Conservation (phyloP, 176 grass and related monocot species). For the Bolboschoenus planiculmis region DNA sequence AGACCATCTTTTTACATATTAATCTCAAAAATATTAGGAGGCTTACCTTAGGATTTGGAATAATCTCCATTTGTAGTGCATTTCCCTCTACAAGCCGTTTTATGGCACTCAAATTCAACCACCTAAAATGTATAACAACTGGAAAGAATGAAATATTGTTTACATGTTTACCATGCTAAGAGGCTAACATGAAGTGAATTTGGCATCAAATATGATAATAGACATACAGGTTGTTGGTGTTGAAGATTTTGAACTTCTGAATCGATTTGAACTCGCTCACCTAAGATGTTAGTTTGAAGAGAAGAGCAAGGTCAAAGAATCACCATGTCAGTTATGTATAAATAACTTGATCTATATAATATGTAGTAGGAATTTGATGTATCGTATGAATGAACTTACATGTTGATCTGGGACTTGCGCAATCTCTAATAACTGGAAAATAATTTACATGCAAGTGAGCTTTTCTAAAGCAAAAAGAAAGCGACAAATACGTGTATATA, state of each 20-base stretch:
- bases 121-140: constrained; percentile 30
- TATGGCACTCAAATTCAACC: constrained; percentile 93
- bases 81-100: constrained; percentile 80
- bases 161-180: background rate
- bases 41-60: constrained; percentile 84
- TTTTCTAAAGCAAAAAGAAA: background rate
- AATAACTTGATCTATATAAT: background rate
- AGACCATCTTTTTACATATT: background rate
- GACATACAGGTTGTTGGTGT: constrained; percentile 88
- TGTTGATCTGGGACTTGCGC: constrained; percentile 95
- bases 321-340: background rate
- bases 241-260: constrained; percentile 99
- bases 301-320: background rate
- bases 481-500: background rate
- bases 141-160: background rate
- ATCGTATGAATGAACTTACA: constrained; percentile 39
- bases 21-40: background rate
- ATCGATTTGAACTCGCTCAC: constrained; percentile 95
- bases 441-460: constrained; percentile 1
- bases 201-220: background rate
- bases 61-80: constrained; percentile 98
- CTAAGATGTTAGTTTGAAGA: constrained; percentile 27
- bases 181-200: background rate
- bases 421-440: constrained; percentile 83
- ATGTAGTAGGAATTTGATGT: background rate